Evolutionary conservation across 2,329 filamentous ascomycete genomes (phyloP), one percentile per base, ranked within the genome.

Genomic region (Aureobasidium namibiae): DNA sequence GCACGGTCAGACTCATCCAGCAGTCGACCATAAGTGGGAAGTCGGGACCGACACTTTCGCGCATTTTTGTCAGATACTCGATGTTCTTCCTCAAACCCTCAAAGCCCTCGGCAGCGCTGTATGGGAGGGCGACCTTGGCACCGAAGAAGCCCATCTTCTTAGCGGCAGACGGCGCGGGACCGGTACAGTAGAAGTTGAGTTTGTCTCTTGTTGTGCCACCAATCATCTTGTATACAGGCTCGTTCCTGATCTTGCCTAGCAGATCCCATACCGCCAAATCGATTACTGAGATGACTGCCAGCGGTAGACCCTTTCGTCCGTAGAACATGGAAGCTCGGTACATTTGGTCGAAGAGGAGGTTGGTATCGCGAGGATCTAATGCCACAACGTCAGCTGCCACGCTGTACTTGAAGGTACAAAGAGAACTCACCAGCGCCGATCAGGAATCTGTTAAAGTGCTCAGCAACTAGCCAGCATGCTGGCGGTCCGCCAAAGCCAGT

Each of bases 251-350:
- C 79, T 96, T 96, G 65, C 92, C 92, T 5, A 95, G 77, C 42
- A 96, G 79, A 77, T 96, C 92, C 92, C 92, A 96, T 41, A 96
- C 75, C 4, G 92, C 92, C 44, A 96, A 81, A 69, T 96, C 92
- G 68, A 96, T 94, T 64, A 96, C 92, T 1, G 90, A 95, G 69
- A 96, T 96, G 68, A 95, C 87, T 56, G 92, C 92, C 11, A 92
- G 83, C 1, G 92, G 88, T 1, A 96, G 83, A 48, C 92, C 92
- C 74, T 96, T 96, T 65, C 92, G 87, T 62, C 92, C 92, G 70
- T 96, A 96, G 79, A 96, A 96, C 89, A 96, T 95, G 65, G 90
- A 95, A 1, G 82, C 89, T 61, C 91, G 86, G 78, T 96, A 96
- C 92, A 96, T 96, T 73, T 95, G 90, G 78, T 96, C 92, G 71